Percentiles rank a stretch among this genome's conserved stretches.
Conservation (phyloP, 768 basidiomycete species). For the Leucocoprinus sp. region DNA sequence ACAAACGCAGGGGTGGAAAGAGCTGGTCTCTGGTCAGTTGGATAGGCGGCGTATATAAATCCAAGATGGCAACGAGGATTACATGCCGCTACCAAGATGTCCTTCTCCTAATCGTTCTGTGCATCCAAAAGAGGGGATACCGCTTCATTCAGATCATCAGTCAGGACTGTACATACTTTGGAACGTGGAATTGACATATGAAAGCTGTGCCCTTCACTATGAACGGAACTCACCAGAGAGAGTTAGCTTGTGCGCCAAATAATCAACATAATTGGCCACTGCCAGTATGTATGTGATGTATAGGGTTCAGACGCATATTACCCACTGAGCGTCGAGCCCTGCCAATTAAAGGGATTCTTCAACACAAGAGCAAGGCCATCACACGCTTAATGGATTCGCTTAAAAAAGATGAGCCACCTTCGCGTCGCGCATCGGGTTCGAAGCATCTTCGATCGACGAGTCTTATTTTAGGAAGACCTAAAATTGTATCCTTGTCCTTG, state of each 20-base stretch:
- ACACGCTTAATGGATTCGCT: constrained; percentile 5
- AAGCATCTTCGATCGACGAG: constrained; percentile 5
- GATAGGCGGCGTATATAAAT: constrained; percentile 7
- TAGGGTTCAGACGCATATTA: background rate
- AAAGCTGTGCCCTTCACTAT: constrained; percentile 3
- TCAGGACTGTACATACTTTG: constrained; percentile 4
- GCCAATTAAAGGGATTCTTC: background rate
- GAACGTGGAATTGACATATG: constrained; percentile 7
- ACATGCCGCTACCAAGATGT: constrained; percentile 7
- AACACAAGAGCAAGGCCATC: constrained; percentile 2
- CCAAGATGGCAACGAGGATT: constrained; percentile 10
- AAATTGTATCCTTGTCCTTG: background rate
- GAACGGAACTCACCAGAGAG: constrained; percentile 2
- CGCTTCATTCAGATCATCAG: constrained; percentile 7
- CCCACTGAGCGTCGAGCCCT: constrained; percentile 1
- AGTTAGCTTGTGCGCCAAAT: background rate
- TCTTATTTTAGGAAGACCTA: constrained; percentile 2
- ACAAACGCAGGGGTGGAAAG: background rate
- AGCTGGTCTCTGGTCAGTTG: background rate
- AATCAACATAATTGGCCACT: background rate
- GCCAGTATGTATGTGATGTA: background rate
- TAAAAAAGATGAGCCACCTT: constrained; percentile 2
- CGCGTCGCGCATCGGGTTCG: constrained; percentile 8
- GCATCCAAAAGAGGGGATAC: constrained; percentile 1
- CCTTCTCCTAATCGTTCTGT: background rate